Evolutionary conservation across 495 filamentous ascomycete species (phyloP).

Genomic region (Melanomma pulvis-pyrius): DNA sequence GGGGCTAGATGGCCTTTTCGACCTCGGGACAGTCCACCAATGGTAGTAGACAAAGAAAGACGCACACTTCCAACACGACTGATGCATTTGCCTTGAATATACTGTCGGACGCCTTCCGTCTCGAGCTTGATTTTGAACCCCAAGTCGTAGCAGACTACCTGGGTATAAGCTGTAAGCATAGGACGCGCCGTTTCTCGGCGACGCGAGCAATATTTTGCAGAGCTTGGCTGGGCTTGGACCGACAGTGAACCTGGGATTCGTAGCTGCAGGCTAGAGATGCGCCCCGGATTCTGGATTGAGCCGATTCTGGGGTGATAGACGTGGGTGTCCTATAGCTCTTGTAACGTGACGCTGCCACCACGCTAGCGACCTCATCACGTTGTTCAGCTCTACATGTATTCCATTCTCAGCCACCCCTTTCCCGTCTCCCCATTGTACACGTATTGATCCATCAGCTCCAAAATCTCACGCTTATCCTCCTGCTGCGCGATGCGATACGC

Average conservation of each 20-base stretch:
- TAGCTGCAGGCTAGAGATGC: too few relatives aligned
- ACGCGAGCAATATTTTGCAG: too few relatives aligned
- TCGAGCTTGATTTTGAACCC: background rate
- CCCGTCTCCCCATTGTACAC: background rate
- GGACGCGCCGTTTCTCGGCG: background rate
- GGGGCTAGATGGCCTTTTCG: background rate
- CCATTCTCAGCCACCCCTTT: background rate
- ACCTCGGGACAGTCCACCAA: background rate
- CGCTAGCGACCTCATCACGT: background rate
- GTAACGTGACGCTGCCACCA: too few relatives aligned
- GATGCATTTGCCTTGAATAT: too few relatives aligned
- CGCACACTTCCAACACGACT: background rate
- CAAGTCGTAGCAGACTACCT: too few relatives aligned
- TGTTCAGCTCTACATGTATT: background rate
- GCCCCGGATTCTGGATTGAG: too few relatives aligned
- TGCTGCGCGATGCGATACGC: background rate
- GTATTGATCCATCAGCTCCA: background rate
- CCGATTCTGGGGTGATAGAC: too few relatives aligned
- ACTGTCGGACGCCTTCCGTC: too few relatives aligned
- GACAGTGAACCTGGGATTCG: too few relatives aligned
- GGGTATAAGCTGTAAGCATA: too few relatives aligned
- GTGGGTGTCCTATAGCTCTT: too few relatives aligned
- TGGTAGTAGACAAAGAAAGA: background rate
- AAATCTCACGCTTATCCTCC: background rate
- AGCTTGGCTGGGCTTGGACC: too few relatives aligned